These are phyloP conservation scores for Kwoniella europaea DNA, from an alignment of 768 basidiomycete genomes.

Conservation along the genomic window DNA sequence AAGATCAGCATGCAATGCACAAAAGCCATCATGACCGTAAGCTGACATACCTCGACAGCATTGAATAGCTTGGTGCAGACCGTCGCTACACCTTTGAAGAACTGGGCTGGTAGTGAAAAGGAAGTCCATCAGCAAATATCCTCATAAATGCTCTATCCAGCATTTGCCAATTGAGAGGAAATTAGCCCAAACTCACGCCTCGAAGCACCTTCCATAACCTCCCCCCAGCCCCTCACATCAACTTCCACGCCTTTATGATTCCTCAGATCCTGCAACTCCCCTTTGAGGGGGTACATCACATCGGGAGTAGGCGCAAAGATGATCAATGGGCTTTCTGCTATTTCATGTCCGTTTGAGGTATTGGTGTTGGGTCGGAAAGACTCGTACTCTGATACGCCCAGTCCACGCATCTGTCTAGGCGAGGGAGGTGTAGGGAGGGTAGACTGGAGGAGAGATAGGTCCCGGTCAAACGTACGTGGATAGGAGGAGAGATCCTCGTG, in stretches of 20 bases:
- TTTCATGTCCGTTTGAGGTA: constrained; percentile 7
- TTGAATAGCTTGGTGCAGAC: constrained; percentile 96
- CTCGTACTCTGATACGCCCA: constrained; percentile 50
- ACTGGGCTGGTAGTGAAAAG: constrained; percentile 63
- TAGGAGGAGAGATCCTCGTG: constrained; percentile 91
- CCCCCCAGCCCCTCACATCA: constrained; percentile 85
- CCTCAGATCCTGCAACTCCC: constrained; percentile 75
- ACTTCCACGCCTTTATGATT: constrained; percentile 86
- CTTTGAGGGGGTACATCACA: constrained; percentile 88
- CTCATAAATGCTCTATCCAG: not conserved
- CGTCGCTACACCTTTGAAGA: constrained; percentile 94
- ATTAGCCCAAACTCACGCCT: constrained; percentile 61
- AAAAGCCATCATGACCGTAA: not conserved
- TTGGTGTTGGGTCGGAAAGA: constrained; percentile 56
- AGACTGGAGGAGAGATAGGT: constrained; percentile 68
- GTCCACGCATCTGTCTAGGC: constrained; percentile 33
- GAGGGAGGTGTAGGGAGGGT: constrained; percentile 32
- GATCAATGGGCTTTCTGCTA: constrained; percentile 42
- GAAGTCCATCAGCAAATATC: not conserved
- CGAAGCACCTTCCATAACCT: constrained; percentile 88
- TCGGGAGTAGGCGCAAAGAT: constrained; percentile 78
- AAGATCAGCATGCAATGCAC: not conserved
- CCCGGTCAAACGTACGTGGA: constrained; percentile 79
- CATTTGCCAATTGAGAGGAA: not conserved
- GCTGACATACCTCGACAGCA: constrained; percentile 70